Evolutionary conservation across 768 basidiomycete genomes (phyloP), one percentile per base, ranked within the genome.

Genomic region (Tricholomella constricta): DNA sequence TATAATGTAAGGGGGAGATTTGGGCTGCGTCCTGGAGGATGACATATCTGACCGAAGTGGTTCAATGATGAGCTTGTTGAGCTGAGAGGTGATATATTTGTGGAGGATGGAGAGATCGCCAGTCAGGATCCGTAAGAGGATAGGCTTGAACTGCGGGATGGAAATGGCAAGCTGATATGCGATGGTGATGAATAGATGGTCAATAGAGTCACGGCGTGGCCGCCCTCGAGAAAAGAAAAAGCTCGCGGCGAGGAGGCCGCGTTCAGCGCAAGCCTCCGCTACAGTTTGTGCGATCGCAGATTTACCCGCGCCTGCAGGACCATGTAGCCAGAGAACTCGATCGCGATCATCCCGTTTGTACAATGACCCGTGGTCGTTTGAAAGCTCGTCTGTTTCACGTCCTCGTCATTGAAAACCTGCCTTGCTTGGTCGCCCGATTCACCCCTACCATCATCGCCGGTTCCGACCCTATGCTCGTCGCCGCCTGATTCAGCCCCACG

Each of bases 221-320:
- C 37, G 12, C 12, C 25, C 35, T 17, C 47, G 35, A 27, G 26
- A 45, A 19, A 57, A 53, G 17, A 53, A 52, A 23, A 57, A 57
- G 22, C 45, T 52, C 12, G 51, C 56, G 0, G 34, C 46, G 14
- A 53, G 41, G 4, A 2, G 3, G 0, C 34, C 29, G 0, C 15
- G n/a, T 1, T 40, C 3, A 20, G 22, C 5, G 22, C 29, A 40
- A 1, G 26, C 25, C 17, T 54, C 52, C 0, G 47, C 36, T 4
- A 58, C 4, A 6, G 56, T 54, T 19, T 48, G 49, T 3, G 55
- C 55, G 32, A 56, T 56, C 2, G 51, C 55, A 19, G 50, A 51
- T 45, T 51, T 58, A 0, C 56, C 56, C 4, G 42, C 48, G 5
- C 56, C 56, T 2, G 43, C 48, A 20, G 56, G 52, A n/a, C 52